Percentiles rank a stretch among this genome's conserved stretches.
Conservation (phyloP, 2,329 filamentous ascomycete genomes). For the Ampelomyces quisqualis region DNA sequence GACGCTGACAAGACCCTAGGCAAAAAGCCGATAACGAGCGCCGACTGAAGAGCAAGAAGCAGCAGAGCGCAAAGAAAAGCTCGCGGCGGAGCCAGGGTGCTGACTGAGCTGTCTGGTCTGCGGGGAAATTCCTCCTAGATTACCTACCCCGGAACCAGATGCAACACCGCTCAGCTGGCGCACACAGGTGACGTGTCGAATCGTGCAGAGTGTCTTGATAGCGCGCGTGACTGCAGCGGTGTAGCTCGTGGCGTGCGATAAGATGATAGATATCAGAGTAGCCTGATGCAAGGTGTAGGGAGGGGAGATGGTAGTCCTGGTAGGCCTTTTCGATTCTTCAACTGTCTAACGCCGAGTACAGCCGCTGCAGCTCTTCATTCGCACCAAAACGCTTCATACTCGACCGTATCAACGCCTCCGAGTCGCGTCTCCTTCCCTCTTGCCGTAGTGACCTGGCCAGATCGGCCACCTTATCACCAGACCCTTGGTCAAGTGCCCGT, state of each 20-base stretch:
- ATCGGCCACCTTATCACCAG: slow-evolving; percentile 29
- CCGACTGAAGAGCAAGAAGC: slow-evolving; percentile 60
- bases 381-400: slow-evolving; percentile 33
- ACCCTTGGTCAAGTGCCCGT: slow-evolving; percentile 26
- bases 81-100: slow-evolving; percentile 48
- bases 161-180: slow-evolving; percentile 4
- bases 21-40: slow-evolving; percentile 60
- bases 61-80: slow-evolving; percentile 63
- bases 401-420: slow-evolving; percentile 26
- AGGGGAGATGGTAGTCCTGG: slow-evolving; percentile 11
- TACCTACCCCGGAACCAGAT: slow-evolving; percentile 5
- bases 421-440: slow-evolving; percentile 32
- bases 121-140: slow-evolving; percentile 7
- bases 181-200: slow-evolving; percentile 23
- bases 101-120: slow-evolving; percentile 30
- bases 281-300: slow-evolving; percentile 23
- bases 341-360: slow-evolving; percentile 23
- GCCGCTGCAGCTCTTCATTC: slow-evolving; percentile 32
- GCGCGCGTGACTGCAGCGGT: slow-evolving; percentile 21
- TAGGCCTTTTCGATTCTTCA: slow-evolving; percentile 16
- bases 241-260: slow-evolving; percentile 17
- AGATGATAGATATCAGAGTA: slow-evolving; percentile 18
- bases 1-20: slow-evolving; percentile 40
- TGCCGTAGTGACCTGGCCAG: slow-evolving; percentile 25
- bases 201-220: slow-evolving; percentile 16